Percentiles rank a stretch among this genome's conserved stretches.
Evolutionary conservation across 768 basidiomycete species (phyloP).

Genomic region (Mycena amicta): DNA sequence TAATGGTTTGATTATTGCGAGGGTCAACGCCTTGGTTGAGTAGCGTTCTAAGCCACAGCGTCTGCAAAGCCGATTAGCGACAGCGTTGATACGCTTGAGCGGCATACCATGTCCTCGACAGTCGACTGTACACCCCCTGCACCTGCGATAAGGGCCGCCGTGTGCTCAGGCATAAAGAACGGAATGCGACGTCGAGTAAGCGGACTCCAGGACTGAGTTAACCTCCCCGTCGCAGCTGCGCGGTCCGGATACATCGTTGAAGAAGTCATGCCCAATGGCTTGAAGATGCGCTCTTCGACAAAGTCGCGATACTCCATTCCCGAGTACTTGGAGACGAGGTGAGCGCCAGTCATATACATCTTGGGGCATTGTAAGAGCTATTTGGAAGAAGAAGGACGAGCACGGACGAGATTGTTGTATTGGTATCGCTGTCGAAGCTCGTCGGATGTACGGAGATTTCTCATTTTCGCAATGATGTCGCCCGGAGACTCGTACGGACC

Average conservation of each 20-base stretch:
- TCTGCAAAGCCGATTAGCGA: constrained; percentile 26
- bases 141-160: constrained; percentile 31
- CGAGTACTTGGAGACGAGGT: constrained; percentile 28
- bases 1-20: constrained; percentile 31
- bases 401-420: constrained; percentile 37
- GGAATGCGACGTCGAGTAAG: constrained; percentile 4
- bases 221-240: constrained; percentile 33
- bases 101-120: constrained; percentile 42
- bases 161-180: constrained; percentile 20
- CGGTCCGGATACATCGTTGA: constrained; percentile 38
- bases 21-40: constrained; percentile 37
- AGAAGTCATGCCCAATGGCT: constrained; percentile 40
- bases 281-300: constrained; percentile 42
- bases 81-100: too few relatives aligned
- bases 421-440: constrained; percentile 34
- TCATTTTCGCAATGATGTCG: constrained; percentile 26
- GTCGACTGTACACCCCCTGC: constrained; percentile 45
- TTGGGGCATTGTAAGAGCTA: constrained; percentile 17
- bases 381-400: neutral
- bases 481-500: constrained; percentile 21
- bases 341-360: constrained; percentile 37
- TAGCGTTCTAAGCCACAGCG: constrained; percentile 40
- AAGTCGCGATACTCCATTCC: constrained; percentile 36
- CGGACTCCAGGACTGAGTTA: constrained; percentile 2
- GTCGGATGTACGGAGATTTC: constrained; percentile 27